Evolutionary conservation across 1,284 basidiomycete genomes (phyloP).

Genomic region (Stygiomarasmius scandens): DNA sequence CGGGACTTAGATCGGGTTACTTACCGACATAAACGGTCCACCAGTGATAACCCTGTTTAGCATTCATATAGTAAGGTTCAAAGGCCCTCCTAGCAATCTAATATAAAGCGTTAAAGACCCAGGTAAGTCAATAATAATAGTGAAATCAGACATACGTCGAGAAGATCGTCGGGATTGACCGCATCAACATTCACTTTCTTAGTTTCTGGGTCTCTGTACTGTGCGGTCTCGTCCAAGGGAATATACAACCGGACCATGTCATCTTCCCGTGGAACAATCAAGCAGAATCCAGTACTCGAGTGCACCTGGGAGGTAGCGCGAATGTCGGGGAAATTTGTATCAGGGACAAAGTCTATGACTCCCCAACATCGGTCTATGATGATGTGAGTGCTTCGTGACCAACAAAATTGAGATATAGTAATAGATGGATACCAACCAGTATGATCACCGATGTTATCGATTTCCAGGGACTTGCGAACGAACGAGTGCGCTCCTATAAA

Average conservation of each 20-base stretch:
- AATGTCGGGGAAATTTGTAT: slow-evolving; percentile 1
- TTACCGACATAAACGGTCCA: neutral
- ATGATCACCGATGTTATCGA: neutral
- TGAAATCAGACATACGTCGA: neutral
- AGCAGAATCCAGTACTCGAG: neutral
- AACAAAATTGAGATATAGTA: neutral
- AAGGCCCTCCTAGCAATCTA: neutral
- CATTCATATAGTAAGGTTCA: neutral
- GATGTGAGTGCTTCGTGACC: neutral
- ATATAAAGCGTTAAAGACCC: neutral
- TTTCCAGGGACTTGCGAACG: neutral
- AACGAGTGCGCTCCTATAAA: neutral
- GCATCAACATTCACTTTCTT: neutral
- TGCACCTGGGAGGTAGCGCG: neutral
- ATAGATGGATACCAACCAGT: neutral
- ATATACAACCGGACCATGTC: slow-evolving; percentile 3
- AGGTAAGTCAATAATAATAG: neutral
- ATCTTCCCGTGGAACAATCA: slow-evolving; percentile 4
- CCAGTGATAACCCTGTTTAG: neutral
- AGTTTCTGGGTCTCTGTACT: neutral
- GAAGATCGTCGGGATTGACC: neutral
- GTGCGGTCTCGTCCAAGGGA: neutral
- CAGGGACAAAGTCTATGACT: slow-evolving; percentile 1
- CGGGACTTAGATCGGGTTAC: neutral
- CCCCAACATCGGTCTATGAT: neutral